Base-by-base conservation (phyloP, 139 green algal species). In the Tetradesmus obliquus region DNA sequence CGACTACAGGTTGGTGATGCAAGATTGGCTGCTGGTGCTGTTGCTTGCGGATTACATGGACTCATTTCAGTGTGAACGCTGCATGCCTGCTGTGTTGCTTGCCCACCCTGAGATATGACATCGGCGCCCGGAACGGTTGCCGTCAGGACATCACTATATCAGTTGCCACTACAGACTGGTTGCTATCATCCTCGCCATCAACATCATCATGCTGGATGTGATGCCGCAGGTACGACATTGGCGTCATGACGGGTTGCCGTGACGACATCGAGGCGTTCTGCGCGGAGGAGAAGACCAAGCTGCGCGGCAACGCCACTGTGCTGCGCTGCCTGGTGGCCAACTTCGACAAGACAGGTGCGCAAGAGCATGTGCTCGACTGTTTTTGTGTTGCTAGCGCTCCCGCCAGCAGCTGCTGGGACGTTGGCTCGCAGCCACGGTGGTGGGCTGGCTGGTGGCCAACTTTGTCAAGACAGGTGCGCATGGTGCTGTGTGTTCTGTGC, bases 241-340 rank as follows among this genome's bases (percentile, higher is more conserved):
- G 92, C 53, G 94, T 96, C 1, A 83, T 93, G 79, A 93, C 90
- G 79, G 92, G 87, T 62, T 96, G 94, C 89, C 86, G 84, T 2
- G 5, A 24, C 0, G 95, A 98, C 76, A 92, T 97, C 2, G 87
- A 95, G 3, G 80, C 74, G 0, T 90, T 95, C 86, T 98, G 97
- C 93, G 79, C 88, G 79, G 93, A 94, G 19, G 94, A 85, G n/a
- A 92, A 94, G 72, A 89, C 72, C 20, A 94, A 96, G 92, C 93
- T 95, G 17, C 93, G 94, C 32, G 94, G 95, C 66, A 96, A 97
- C 53, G 95, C 93, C 2, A 94, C 94, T 3, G 97, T 98, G 82
- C 92, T 98, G 9, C 96, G 95, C 86, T 99, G 97, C 93, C 95
- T 99, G 76, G 92, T 95, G 45, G 90, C 93, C 13, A 94, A 95